Percentiles rank a stretch among this genome's conserved stretches.
These are phyloP conservation scores for Aphanocladium album DNA, from an alignment of 2,329 filamentous ascomycete species.

Conservation along the genomic window DNA sequence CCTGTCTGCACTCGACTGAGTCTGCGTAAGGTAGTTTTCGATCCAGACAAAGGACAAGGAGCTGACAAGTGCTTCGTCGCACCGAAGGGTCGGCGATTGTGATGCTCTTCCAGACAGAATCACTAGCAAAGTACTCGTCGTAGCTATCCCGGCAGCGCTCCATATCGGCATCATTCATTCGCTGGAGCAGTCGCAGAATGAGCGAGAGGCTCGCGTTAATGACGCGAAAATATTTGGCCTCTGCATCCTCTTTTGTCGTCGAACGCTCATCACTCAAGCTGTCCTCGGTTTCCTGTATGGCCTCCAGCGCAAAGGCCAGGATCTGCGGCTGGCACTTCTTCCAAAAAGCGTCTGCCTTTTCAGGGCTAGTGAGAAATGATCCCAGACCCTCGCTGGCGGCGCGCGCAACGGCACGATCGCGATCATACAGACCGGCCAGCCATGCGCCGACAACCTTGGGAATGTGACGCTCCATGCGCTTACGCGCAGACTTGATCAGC, in stretches of 20 bases:
- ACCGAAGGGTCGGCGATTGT: constrained; percentile 55
- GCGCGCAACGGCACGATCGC: constrained; percentile 68
- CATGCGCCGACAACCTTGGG: constrained; percentile 79
- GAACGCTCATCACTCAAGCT: constrained; percentile 87
- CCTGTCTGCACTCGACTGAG: constrained; percentile 46
- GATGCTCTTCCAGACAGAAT: constrained; percentile 62
- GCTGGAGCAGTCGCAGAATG: constrained; percentile 48
- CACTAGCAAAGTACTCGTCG: constrained; percentile 59
- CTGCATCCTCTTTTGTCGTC: constrained; percentile 76
- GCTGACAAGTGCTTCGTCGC: constrained; percentile 46
- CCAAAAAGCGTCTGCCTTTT: constrained; percentile 74
- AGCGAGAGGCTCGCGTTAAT: constrained; percentile 51
- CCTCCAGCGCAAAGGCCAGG: constrained; percentile 74
- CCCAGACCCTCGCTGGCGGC: constrained; percentile 74
- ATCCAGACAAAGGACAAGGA: constrained; percentile 46
- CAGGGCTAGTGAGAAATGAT: constrained; percentile 70
- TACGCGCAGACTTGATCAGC: constrained; percentile 60
- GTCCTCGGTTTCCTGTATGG: constrained; percentile 71
- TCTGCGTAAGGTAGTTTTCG: constrained; percentile 44
- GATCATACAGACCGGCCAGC: constrained; percentile 85
- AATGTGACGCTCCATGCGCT: constrained; percentile 77
- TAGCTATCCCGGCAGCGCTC: constrained; percentile 58
- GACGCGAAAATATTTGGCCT: constrained; percentile 80
- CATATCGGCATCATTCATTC: constrained; percentile 46
- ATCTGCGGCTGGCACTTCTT: constrained; percentile 76